Conservation (phyloP, 2,329 filamentous ascomycete species). For the Geosmithia flava region DNA sequence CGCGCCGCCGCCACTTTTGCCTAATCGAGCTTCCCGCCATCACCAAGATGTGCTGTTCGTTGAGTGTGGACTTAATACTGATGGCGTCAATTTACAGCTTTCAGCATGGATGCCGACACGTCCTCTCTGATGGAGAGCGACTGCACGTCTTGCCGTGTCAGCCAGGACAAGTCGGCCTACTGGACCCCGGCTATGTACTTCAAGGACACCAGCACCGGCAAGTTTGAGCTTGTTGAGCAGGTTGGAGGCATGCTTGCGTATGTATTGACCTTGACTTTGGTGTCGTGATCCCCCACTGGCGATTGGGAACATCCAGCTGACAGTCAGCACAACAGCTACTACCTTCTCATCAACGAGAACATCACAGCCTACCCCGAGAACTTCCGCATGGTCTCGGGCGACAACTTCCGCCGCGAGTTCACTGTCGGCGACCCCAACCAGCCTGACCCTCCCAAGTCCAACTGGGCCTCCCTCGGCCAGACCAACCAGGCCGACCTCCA, state of each 20-base stretch:
- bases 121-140: conserved; percentile 44
- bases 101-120: conserved; percentile 44
- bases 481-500: conserved; percentile 55
- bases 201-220: conserved; percentile 47
- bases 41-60: too few relatives aligned
- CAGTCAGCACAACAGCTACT: conserved; percentile 55
- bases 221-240: conserved; percentile 57
- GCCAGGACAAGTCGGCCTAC: conserved; percentile 77
- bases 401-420: conserved; percentile 56
- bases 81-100: conserved; percentile 33
- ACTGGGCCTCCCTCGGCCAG: conserved; percentile 52
- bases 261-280: conserved; percentile 23
- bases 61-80: too few relatives aligned
- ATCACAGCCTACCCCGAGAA: conserved; percentile 63
- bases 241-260: conserved; percentile 78
- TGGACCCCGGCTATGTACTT: conserved; percentile 79
- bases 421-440: conserved; percentile 54
- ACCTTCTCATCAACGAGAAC: conserved; percentile 56
- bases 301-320: background rate
- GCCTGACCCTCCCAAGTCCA: conserved; percentile 52
- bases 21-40: too few relatives aligned
- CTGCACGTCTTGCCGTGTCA: conserved; percentile 74
- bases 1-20: too few relatives aligned
- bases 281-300: background rate
- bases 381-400: conserved; percentile 76